Evolutionary conservation across 495 filamentous ascomycete species (phyloP).

Genomic region (Annulohypoxylon maeteangense): DNA sequence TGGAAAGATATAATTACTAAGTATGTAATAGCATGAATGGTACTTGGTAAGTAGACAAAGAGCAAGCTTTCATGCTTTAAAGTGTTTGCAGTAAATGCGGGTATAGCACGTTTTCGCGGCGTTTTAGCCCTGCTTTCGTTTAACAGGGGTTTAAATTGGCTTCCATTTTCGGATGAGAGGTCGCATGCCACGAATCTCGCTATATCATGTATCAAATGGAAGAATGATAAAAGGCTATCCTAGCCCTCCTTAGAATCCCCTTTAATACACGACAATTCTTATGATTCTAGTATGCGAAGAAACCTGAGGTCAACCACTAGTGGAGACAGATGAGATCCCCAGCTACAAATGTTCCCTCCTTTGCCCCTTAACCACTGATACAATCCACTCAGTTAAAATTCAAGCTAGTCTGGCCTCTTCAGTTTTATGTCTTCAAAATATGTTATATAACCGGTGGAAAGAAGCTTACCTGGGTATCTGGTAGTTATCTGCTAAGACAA

Average conservation of each 20-base stretch:
- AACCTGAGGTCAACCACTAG: not conserved
- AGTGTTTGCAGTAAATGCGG: conserved; percentile 42
- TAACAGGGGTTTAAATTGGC: conserved; percentile 43
- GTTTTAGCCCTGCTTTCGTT: conserved; percentile 19
- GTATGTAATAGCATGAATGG: conserved; percentile 13
- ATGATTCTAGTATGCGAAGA: not conserved
- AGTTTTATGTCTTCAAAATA: not conserved
- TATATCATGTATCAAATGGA: not conserved
- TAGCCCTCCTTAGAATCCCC: not conserved
- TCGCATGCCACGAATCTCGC: conserved; percentile 19
- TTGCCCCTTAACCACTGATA: not conserved
- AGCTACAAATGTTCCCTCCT: not conserved
- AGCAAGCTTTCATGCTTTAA: conserved; percentile 24
- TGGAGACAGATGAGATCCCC: conserved; percentile 2
- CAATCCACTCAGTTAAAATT: not conserved
- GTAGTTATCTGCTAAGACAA: conserved; percentile 7
- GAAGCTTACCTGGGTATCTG: no score
- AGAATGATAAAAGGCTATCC: conserved; percentile 20
- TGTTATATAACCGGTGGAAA: not conserved
- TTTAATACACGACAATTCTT: not conserved
- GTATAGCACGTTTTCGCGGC: conserved; percentile 33
- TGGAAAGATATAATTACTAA: not conserved
- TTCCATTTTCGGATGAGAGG: conserved; percentile 28
- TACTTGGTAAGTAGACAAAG: no score
- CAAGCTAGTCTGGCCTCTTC: not conserved